Percentiles rank a stretch among this genome's conserved stretches.
Evolutionary conservation across 345 rosid species (phyloP).

Genomic region (Linum usitatissimum): DNA sequence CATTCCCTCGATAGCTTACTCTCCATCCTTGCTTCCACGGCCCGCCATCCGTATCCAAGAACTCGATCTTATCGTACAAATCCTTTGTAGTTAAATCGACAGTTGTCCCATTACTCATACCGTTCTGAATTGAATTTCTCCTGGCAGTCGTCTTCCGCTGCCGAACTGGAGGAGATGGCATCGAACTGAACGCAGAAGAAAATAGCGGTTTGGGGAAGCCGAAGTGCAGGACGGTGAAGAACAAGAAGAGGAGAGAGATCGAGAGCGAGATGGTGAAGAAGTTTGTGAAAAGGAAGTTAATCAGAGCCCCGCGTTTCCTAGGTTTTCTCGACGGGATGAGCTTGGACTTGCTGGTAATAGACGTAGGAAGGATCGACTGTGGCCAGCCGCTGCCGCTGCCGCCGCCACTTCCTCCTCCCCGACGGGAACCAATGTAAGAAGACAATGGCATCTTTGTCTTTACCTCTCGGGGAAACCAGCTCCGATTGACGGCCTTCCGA

Average conservation of each 20-base stretch:
- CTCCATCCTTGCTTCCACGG: slow-evolving; percentile 98
- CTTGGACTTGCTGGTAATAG: slow-evolving; percentile 40
- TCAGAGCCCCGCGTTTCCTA: slow-evolving; percentile 48
- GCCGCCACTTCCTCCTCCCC: slow-evolving; percentile 25
- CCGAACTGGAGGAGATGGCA: slow-evolving; percentile 19
- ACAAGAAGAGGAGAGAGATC: slow-evolving; percentile 57
- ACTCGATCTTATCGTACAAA: slow-evolving; percentile 83
- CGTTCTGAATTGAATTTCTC: slow-evolving; percentile 5
- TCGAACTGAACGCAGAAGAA: slow-evolving; percentile 42
- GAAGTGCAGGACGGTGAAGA: slow-evolving; percentile 56
- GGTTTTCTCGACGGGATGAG: slow-evolving; percentile 38
- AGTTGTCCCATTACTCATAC: slow-evolving; percentile 28
- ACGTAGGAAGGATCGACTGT: slow-evolving; percentile 36
- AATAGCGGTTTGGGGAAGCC: slow-evolving; percentile 61
- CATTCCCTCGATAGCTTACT: slow-evolving; percentile 60
- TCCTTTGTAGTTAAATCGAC: slow-evolving; percentile 82
- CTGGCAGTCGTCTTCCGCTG: slow-evolving; percentile 22
- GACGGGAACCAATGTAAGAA: slow-evolving; percentile 49
- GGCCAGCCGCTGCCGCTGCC: slow-evolving; percentile 31
- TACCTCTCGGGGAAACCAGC: not conserved
- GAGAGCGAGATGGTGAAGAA: slow-evolving; percentile 62
- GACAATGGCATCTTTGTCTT: slow-evolving; percentile 49
- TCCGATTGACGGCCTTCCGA: no score
- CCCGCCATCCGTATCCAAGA: slow-evolving; percentile 72
- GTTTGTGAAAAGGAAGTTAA: slow-evolving; percentile 61